Evolutionary conservation across 805 yeast genomes (phyloP).

Genomic region (Lipomyces oligophaga): DNA sequence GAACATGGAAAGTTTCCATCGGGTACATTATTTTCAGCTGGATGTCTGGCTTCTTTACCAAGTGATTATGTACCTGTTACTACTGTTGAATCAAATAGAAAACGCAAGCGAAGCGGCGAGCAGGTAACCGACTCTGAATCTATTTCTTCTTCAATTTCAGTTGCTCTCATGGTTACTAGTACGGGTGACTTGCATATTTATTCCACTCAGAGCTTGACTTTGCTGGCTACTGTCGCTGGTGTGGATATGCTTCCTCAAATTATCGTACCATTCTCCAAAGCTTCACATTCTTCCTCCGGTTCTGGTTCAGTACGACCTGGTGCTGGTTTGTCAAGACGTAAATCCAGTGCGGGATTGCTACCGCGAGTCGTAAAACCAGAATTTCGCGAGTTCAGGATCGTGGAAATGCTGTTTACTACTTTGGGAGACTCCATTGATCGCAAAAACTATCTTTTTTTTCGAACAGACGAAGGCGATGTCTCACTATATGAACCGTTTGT

Average conservation of each 20-base stretch:
- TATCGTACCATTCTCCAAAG: neutral
- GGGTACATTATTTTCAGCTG: slow-evolving; percentile 17
- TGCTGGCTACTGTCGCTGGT: slow-evolving; percentile 1
- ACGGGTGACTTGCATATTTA: slow-evolving; percentile 18
- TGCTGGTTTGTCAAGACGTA: slow-evolving; percentile 7
- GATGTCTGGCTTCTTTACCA: slow-evolving; percentile 19
- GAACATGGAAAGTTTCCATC: slow-evolving; percentile 3
- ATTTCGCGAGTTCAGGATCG: slow-evolving; percentile 7
- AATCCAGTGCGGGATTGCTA: slow-evolving; percentile 15
- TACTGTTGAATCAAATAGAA: no score
- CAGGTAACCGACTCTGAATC: neutral
- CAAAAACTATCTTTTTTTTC: slow-evolving; percentile 62
- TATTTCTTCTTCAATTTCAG: neutral
- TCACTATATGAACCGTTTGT: slow-evolving; percentile 56
- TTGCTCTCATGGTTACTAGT: slow-evolving; percentile 14
- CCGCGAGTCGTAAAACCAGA: neutral
- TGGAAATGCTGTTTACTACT: slow-evolving; percentile 52
- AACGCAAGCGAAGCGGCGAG: neutral
- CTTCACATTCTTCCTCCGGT: neutral
- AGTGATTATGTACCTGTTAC: slow-evolving; percentile 2
- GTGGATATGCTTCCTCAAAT: slow-evolving; percentile 7
- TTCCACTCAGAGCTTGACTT: slow-evolving; percentile 2
- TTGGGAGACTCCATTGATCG: slow-evolving; percentile 56
- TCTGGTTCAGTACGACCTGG: neutral
- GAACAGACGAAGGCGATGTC: slow-evolving; percentile 80